Evolutionary conservation across 495 filamentous ascomycete species (phyloP).

Genomic region (Podospora australis): DNA sequence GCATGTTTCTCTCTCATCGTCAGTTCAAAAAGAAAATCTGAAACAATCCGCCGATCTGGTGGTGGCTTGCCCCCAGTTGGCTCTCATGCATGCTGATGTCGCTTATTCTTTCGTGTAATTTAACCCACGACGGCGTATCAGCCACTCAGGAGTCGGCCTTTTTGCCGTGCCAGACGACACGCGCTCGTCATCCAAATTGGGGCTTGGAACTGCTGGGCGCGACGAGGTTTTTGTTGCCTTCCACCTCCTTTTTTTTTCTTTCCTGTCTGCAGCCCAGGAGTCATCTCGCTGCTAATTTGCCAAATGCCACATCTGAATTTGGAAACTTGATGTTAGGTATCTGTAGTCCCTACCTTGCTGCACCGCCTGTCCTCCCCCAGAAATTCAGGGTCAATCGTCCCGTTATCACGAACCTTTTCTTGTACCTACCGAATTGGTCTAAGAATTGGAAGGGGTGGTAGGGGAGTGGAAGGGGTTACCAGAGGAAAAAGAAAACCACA

Average conservation of each 20-base stretch:
- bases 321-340: too few relatives aligned
- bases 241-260: constrained; percentile 14
- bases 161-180: constrained; percentile 18
- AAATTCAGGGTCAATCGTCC: too few relatives aligned
- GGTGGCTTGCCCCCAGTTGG: constrained; percentile 9
- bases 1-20: not conserved
- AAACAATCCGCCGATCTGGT: constrained; percentile 1
- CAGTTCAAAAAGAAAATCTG: constrained; percentile 5
- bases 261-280: not conserved
- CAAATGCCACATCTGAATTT: constrained; percentile 5
- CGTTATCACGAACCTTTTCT: too few relatives aligned
- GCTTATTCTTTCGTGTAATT: constrained; percentile 39
- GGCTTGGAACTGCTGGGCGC: not conserved
- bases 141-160: constrained; percentile 17
- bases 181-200: constrained; percentile 15
- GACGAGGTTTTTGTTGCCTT: not conserved
- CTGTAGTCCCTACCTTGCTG: too few relatives aligned
- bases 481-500: too few relatives aligned
- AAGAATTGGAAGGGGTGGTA: too few relatives aligned
- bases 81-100: constrained; percentile 28
- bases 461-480: too few relatives aligned
- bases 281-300: constrained; percentile 6
- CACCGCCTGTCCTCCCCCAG: too few relatives aligned
- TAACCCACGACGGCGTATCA: constrained; percentile 17
- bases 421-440: too few relatives aligned